Conservation (phyloP, 345 rosid genomes). For the Eucalyptus cloeziana region DNA sequence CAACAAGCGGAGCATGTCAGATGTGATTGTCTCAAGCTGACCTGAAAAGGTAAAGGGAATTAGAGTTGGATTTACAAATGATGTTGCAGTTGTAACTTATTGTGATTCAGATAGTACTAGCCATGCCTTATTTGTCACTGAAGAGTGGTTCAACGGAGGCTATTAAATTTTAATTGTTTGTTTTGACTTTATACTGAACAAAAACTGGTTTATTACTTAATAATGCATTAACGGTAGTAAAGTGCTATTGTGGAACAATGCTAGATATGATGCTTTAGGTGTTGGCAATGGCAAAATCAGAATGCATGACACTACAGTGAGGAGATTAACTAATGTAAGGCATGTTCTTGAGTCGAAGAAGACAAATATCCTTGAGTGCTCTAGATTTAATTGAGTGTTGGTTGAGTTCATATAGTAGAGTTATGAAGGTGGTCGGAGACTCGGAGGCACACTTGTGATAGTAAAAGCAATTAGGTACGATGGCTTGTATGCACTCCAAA, state of each 20-base stretch:
- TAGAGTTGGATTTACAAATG: not conserved
- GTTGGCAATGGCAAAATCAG: not conserved
- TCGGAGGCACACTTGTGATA: not conserved
- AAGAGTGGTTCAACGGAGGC: not conserved
- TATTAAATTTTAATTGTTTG: not conserved
- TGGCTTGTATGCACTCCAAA: not conserved
- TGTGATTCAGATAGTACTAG: not conserved
- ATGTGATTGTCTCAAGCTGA: constrained; percentile 3
- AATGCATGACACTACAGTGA: not conserved
- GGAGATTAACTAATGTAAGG: not conserved
- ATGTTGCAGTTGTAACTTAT: not conserved
- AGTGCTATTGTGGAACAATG: not conserved
- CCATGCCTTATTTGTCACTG: not conserved
- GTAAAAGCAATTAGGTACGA: not conserved
- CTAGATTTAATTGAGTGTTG: not conserved
- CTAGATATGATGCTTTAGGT: not conserved
- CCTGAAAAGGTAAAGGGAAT: not conserved
- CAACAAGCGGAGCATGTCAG: not conserved
- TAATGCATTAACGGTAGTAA: not conserved
- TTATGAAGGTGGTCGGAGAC: not conserved
- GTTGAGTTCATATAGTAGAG: not conserved
- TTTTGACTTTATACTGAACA: not conserved
- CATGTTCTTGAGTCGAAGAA: not conserved
- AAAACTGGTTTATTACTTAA: not conserved
- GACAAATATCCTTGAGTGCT: not conserved